Evolutionary conservation across 768 basidiomycete genomes (phyloP), one percentile per base, ranked within the genome.

Genomic region (Russula dissimulans): DNA sequence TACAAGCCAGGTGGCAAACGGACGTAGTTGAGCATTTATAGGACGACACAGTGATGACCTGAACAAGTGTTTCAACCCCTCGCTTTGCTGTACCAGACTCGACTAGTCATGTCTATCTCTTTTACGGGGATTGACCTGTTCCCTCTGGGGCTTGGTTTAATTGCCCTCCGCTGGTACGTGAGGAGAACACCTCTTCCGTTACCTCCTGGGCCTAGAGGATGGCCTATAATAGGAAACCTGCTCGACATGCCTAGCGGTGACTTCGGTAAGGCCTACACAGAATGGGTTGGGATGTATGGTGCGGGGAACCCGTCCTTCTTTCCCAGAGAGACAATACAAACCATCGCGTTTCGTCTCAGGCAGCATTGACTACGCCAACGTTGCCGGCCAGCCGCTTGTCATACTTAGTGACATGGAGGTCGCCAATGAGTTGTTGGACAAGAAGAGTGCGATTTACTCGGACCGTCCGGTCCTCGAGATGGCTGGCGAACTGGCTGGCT

Each of bases 351-450:
- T 32, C 29, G 5, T 55, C 50, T 29, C 32, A 59, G 58, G 58
- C 17, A 45, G n/a, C 11, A 54, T 59, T 15, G 51, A 53, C 26
- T 42, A 53, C 45, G 43, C 45, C 15, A 53, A 46, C 18, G 52
- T 29, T 31, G 50, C 45, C 8, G 58, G 58, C 39, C 50, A 59
- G 51, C 58, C 58, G 0, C 38, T 52, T 5, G 45, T 59, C 43
- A 46, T 59, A 29, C 48, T 59, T 3, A 45, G 47, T 43, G 26
- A 53, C 11, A 12, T 32, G 8, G 43, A 50, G 22, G 34, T 59
- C 32, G 58, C 58, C 42, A 59, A 52, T 29, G 58, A 59, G 44
- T 29, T 59, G 45, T 26, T 59, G 8, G 58, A 59, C n/a, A 59
- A 39, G 57, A 59, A 54, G 17, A 45, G 58, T 29, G 48, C 58